Base-by-base conservation (phyloP, 495 filamentous ascomycete genomes). In the Glarea lozoyensis region DNA sequence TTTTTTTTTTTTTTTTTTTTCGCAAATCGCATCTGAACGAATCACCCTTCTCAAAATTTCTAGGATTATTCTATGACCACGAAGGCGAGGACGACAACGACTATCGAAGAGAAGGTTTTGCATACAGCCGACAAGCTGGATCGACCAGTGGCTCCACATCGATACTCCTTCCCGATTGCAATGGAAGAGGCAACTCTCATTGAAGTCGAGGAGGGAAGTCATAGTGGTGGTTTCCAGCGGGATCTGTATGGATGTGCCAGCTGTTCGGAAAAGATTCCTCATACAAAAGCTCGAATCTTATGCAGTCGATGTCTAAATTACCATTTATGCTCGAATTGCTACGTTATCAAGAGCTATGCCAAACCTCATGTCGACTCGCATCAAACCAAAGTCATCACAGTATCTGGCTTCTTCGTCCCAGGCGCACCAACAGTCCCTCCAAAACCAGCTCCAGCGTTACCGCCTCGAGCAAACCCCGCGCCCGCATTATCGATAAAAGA, bases 271-370 rank as follows among this genome's bases (percentile, higher is more conserved):
- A 7, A 40, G 13, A 46, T 46, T 22, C 44, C 24, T 9, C 24
- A 18, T 2, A 10, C 40, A 12, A 15, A 37, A 34, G 44, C 44
- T 15, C 44, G 44, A 25, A 20, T 46, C 9, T 25, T 12, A 4
- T 46, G 44, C 29, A 36, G 40, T 15, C 32, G 27, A 24, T 46
- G 44, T 19, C 24, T 30, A 37, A 29, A 41, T 17, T 46, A 46
- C 18, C 35, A 46, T n/a, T 21, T 46, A 0, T 46, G 44, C 19
- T 11, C 44, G 12, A 46, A 46, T 19, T 46, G 44, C 25, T 46
- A 22, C 24, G 44, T 46, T 11, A 46, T 46, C 11, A 46, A 46
- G 20, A n/a, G 40, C 11, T 40, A 30, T 20, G n/a, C 2, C 17
- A 34, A n/a, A 12, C 33, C 44, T 10, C 44, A 46, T 25, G n/a